phyloP scores from a whole-genome alignment of 2,329 filamentous ascomycete species.

The Colletotrichum liaoningense region DNA sequence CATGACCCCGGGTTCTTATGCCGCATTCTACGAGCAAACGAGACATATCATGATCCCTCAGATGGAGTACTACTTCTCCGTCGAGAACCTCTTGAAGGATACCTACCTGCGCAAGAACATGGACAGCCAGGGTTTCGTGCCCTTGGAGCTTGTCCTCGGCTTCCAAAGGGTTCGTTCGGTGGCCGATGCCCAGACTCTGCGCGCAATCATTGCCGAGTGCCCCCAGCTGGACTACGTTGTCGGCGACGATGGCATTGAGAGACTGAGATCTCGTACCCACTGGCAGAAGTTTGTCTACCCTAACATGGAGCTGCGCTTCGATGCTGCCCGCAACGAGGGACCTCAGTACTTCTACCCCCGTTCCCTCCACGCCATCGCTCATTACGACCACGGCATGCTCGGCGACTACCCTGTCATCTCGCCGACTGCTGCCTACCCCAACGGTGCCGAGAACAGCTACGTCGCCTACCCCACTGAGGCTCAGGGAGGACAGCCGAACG shows the following conservation, averaged over 20 bases:
- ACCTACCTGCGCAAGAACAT: slow-evolving; percentile 88
- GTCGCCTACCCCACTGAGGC: slow-evolving; percentile 18
- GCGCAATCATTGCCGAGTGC: slow-evolving; percentile 72
- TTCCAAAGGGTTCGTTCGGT: slow-evolving; percentile 87
- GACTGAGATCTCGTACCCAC: slow-evolving; percentile 78
- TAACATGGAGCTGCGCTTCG: slow-evolving; percentile 76
- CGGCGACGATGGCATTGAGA: slow-evolving; percentile 82
- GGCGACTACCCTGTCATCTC: slow-evolving; percentile 43
- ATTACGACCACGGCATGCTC: slow-evolving; percentile 42
- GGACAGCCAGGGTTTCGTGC: slow-evolving; percentile 95
- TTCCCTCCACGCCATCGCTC: slow-evolving; percentile 35
- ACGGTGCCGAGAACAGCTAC: slow-evolving; percentile 36
- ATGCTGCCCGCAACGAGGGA: slow-evolving; percentile 79
- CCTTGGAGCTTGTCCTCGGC: slow-evolving; percentile 79
- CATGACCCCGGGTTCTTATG: slow-evolving; percentile 3
- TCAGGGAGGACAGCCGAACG: slow-evolving; percentile 49
- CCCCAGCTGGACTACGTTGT: slow-evolving; percentile 78
- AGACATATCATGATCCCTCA: slow-evolving; percentile 53
- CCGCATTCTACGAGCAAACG: slow-evolving; percentile 24
- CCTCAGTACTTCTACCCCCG: slow-evolving; percentile 53
- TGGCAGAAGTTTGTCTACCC: slow-evolving; percentile 86
- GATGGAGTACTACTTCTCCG: slow-evolving; percentile 95
- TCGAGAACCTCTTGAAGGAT: slow-evolving; percentile 96
- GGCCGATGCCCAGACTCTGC: slow-evolving; percentile 52
- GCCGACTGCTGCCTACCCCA: slow-evolving; percentile 44